Base-by-base conservation (phyloP, 2,329 filamentous ascomycete species). In the Hirsutella minnesotensis region DNA sequence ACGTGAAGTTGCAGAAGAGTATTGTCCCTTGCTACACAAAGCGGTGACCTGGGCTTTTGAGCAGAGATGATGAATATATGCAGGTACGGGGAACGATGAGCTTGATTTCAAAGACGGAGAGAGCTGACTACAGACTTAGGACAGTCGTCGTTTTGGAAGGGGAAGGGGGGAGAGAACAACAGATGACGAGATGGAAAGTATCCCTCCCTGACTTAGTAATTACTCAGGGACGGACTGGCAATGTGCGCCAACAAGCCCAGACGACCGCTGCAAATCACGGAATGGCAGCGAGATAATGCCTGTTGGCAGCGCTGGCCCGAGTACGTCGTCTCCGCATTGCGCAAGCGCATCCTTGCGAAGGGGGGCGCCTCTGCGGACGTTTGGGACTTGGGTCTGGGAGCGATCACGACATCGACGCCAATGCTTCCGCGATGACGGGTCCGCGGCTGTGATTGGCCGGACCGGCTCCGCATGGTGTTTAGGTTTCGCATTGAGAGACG, bases 361-460 rank as follows among this genome's bases (percentile, higher is more conserved):
- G 24, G 24, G 24, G 33, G 33, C 9, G 16, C 33, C 9, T 19
- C 15, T 18, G 15, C 13, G 15, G 47, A 51, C 44, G 54, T 53
- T 48, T 48, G 49, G 53, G 57, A 27, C 24, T 51, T 55, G 52
- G 47, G 55, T 57, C 54, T 56, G 55, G 56, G 57, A 62, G 53
- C 57, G 62, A 70, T 69, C 67, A 70, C 68, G 67, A 69, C 68
- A 70, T 70, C 67, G 60, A 63, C 66, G 66, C 67, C 69, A 70
- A 62, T 48, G 59, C 67, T 66, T 66, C 68, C 65, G 65, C 64
- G 64, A 67, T 63, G 57, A 51, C 54, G 48, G 27, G 38, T 5
- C 20, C 29, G 44, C 40, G 46, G 45, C 49, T 47, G 45, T 64
- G 58, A 67, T 66, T 68, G 64, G 63, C 39, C 45, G 43, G 40